These are phyloP conservation scores for Cordyceps militaris DNA, from an alignment of 2,329 filamentous ascomycete genomes.

Conservation along the genomic window DNA sequence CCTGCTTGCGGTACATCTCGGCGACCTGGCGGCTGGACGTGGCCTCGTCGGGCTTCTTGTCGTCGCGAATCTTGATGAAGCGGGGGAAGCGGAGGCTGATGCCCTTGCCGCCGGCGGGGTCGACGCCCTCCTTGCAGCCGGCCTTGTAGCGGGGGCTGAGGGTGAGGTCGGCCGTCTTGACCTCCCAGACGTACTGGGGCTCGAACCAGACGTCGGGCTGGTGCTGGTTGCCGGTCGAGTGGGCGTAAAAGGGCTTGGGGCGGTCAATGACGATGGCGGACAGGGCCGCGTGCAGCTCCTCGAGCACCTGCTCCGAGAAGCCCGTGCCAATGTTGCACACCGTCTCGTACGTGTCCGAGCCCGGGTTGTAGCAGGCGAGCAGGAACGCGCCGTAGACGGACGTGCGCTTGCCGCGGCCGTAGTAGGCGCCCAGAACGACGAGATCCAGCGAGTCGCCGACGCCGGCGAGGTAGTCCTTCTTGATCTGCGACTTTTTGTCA, in stretches of 20 bases:
- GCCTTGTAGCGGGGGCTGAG: conserved; percentile 89
- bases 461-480: conserved; percentile 94
- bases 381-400: conserved; percentile 94
- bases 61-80: conserved; percentile 85
- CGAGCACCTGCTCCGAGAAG: conserved; percentile 90
- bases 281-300: conserved; percentile 72
- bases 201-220: conserved; percentile 99
- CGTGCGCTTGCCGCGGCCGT: conserved; percentile 90
- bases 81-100: conserved; percentile 86
- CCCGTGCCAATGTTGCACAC: conserved; percentile 98
- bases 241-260: conserved; percentile 89
- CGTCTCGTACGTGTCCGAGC: conserved; percentile 78
- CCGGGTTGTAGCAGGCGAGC: conserved; percentile 84
- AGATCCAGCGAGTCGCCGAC: conserved; percentile 94
- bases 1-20: conserved; percentile 95
- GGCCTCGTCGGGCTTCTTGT: conserved; percentile 92
- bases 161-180: conserved; percentile 92
- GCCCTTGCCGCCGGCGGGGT: conserved; percentile 63
- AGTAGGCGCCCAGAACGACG: conserved; percentile 90
- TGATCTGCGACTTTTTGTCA: conserved; percentile 54
- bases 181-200: conserved; percentile 90
- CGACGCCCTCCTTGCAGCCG: conserved; percentile 74
- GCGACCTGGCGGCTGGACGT: conserved; percentile 79
- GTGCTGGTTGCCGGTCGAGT: conserved; percentile 77
- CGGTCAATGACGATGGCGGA: conserved; percentile 75